Base-by-base conservation (phyloP, 208 protist species). In the Borovskyia barvae region DNA sequence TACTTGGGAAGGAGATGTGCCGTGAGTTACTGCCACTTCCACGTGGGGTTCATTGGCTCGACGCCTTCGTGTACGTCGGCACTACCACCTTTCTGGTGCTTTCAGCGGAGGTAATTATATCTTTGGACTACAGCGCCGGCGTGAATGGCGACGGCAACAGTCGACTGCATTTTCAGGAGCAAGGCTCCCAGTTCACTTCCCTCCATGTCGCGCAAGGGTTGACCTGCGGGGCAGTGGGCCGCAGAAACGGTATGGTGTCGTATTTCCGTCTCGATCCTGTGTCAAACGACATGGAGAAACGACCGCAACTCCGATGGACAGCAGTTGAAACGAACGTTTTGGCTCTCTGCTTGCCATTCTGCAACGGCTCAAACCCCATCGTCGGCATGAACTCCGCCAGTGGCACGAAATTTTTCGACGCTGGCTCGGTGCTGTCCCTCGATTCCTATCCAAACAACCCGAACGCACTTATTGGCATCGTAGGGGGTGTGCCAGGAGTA, bases 41-140 rank as follows among this genome's bases (percentile, higher is more conserved):
- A 48, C 47, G 60, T n/a, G 78, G 79, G 15, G 70, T 64, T 19
- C 79, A 77, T 59, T 93, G 87, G 84, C 59, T 93, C 14, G 81
- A 91, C 54, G 76, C 60, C 52, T 71, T 78, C 42, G 42, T 93
- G 12, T 91, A 88, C 73, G 54, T 77, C 24, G 87, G 87, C 60
- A 91, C 87, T 19, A 83, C 81, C 22, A 89, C 69, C 33, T 85
- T 91, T 45, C 69, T 93, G 6, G 58, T 91, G n/a, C 77, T 93
- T 39, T 81, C 81, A 4, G 66, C 83, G 3, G 87, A 93, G 15
- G 41, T 41, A 20, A 57, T 93, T 8, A 45, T 88, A 29, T 85
- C 82, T 60, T 33, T 88, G 26, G 87, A 93, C 60, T 93, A 91
- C 60, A 72, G 66, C 58, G 33, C 51, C 14, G 51, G 59, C 20